Conservation (phyloP, 129 eudicot genomes). For the Arctium minus region DNA sequence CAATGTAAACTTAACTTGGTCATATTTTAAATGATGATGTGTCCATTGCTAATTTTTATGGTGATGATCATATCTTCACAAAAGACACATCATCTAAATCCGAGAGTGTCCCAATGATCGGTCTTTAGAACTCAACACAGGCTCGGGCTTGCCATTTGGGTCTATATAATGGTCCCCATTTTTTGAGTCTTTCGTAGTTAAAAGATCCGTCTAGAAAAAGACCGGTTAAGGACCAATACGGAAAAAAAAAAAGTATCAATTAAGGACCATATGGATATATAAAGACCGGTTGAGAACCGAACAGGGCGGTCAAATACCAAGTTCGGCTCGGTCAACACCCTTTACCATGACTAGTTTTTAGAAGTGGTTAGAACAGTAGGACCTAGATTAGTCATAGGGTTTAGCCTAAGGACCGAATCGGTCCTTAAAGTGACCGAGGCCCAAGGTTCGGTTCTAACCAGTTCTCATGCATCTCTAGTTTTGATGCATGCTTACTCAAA, state of each 20-base stretch:
- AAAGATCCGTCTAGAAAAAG: neutral
- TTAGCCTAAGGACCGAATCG: neutral
- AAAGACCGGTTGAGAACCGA: neutral
- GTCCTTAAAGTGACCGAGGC: neutral
- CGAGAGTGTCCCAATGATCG: neutral
- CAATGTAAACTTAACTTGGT: neutral
- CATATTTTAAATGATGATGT: neutral
- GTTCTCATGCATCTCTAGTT: neutral
- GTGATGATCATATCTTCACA: neutral
- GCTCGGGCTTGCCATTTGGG: neutral
- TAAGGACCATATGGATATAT: too few species aligned
- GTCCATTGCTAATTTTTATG: neutral
- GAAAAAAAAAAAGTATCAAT: too few species aligned
- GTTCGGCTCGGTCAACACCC: neutral
- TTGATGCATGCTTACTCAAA: neutral
- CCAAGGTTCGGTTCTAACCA: neutral
- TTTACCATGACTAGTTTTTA: neutral
- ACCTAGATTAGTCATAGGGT: neutral
- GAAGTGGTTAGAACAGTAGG: neutral
- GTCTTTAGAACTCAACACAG: neutral
- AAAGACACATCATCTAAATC: neutral
- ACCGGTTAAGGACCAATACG: neutral
- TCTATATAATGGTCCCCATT: neutral
- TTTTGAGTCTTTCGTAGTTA: neutral
- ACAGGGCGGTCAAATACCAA: neutral